Evolutionary conservation across 2,329 filamentous ascomycete species (phyloP), one percentile per base, ranked within the genome.

Genomic region (Leptographium procerum): DNA sequence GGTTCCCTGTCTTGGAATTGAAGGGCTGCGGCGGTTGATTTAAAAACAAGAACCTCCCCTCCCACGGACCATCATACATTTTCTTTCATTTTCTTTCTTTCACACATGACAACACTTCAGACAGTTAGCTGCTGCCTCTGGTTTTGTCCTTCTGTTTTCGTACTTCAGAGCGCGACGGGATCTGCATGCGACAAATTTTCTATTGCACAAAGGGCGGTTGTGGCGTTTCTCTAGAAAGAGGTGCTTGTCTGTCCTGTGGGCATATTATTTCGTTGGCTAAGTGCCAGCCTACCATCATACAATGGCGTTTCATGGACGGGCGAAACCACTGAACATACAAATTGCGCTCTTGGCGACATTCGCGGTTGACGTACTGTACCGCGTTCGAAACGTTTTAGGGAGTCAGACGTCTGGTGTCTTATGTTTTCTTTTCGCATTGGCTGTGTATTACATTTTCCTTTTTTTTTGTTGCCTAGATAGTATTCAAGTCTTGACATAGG

Each of bases 1-100:
- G 69, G 84, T 86, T 48, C 85, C 85, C 2, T 77, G 74, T 7
- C 72, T 88, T 26, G 79, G 81, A 1, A 80, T 87, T 7, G 85
- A 88, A 63, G 80, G 82, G 2, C 81, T 87, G 64, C 63, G 64
- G 3, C 61, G 63, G 4, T 13, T 64, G 22, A 33, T 52, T 13
- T 65, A 43, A 47, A 10, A n/a, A 19, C 19, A 48, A 3, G 22
- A 51, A n/a, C n/a, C n/a, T n/a, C n/a, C n/a, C n/a, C n/a, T n/a
- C n/a, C n/a, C n/a, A n/a, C n/a, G n/a, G 36, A 19, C 11, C 6
- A 19, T 7, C 11, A 9, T 40, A 40, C 36, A 19, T 40, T 34
- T 59, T 45, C 36, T 50, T 54, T 33, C 33, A 54, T 51, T 47
- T 55, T 2, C 22, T 57, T 51, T 40, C 48, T 58, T n/a, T 52